Conservation (phyloP, 306 rosid species). For the Trichosanthes cucumerina region DNA sequence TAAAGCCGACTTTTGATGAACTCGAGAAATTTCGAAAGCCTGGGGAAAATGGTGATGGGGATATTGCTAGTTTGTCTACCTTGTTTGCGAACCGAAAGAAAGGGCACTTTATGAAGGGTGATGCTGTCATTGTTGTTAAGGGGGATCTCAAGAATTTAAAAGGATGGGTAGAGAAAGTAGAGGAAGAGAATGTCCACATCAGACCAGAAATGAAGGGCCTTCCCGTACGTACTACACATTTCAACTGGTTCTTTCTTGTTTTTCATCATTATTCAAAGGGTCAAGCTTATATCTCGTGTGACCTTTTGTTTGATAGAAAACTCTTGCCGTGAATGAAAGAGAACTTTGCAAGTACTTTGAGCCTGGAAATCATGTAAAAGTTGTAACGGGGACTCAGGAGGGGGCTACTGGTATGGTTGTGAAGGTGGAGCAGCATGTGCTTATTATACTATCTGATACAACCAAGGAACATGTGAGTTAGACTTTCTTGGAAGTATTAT, state of each 20-base stretch:
- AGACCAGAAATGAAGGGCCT: slow-evolving; percentile 85
- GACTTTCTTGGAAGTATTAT: neutral
- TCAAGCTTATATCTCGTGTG: neutral
- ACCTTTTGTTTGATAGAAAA: slow-evolving; percentile 32
- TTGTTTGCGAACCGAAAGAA: slow-evolving; percentile 86
- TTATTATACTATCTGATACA: slow-evolving; percentile 86
- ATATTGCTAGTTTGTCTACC: slow-evolving; percentile 75
- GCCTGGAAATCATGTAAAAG: slow-evolving; percentile 96
- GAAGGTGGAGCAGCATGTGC: slow-evolving; percentile 91
- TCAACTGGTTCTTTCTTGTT: slow-evolving; percentile 1
- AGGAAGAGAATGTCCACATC: slow-evolving; percentile 81
- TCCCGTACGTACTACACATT: slow-evolving; percentile 47
- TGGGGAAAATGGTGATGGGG: slow-evolving; percentile 86
- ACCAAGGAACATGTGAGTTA: slow-evolving; percentile 92
- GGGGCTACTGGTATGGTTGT: slow-evolving; percentile 99
- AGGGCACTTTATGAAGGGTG: slow-evolving; percentile 98
- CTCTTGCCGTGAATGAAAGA: slow-evolving; percentile 76
- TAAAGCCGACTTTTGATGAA: slow-evolving; percentile 89
- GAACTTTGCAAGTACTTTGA: slow-evolving; percentile 95
- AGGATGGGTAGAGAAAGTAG: slow-evolving; percentile 97
- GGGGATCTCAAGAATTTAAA: slow-evolving; percentile 90
- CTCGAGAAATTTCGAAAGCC: slow-evolving; percentile 87
- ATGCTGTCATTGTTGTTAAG: slow-evolving; percentile 77
- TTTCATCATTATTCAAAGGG: neutral
- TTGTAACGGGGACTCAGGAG: slow-evolving; percentile 87